phyloP scores from a whole-genome alignment of 305 asterid species.

The Fraxinus albicans region DNA sequence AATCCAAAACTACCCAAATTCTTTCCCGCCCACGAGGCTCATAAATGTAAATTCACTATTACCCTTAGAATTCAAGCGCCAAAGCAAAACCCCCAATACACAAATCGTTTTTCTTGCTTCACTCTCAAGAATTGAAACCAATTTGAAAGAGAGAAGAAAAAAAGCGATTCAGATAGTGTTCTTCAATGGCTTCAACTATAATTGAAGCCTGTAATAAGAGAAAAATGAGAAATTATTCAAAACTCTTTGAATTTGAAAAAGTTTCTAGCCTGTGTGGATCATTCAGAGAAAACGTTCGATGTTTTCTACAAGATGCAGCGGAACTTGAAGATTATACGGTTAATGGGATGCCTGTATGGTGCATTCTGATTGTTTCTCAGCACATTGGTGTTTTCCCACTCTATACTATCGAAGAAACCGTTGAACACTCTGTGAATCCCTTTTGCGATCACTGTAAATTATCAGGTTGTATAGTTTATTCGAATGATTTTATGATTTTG shows the following conservation, averaged over 20 bases:
- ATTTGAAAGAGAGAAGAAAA: background rate
- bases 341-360: constrained; percentile 56
- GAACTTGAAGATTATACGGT: constrained; percentile 41
- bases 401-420: constrained; percentile 61
- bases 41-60: constrained; percentile 11
- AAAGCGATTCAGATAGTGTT: constrained; percentile 2
- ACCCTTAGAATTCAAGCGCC: constrained; percentile 43
- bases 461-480: constrained; percentile 40
- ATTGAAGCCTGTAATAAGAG: constrained; percentile 38
- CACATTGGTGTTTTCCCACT: constrained; percentile 54
- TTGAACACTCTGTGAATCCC: constrained; percentile 39
- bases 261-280: constrained; percentile 41
- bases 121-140: constrained; percentile 10
- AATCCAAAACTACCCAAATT: constrained; percentile 5
- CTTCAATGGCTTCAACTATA: constrained; percentile 42
- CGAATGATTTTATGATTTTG: background rate
- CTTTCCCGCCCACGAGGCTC: constrained; percentile 37
- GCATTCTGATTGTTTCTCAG: constrained; percentile 35
- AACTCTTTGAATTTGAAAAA: constrained; percentile 39
- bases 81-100: constrained; percentile 1
- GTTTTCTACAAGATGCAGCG: constrained; percentile 50
- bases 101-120: constrained; percentile 9
- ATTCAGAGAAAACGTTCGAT: constrained; percentile 52
- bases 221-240: constrained; percentile 33
- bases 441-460: constrained; percentile 64